A percentile compares a stretch with the other conserved stretches of the same genome.
phyloP scores from a whole-genome alignment of 257 asterid genomes.

The Capsicum chinense region DNA sequence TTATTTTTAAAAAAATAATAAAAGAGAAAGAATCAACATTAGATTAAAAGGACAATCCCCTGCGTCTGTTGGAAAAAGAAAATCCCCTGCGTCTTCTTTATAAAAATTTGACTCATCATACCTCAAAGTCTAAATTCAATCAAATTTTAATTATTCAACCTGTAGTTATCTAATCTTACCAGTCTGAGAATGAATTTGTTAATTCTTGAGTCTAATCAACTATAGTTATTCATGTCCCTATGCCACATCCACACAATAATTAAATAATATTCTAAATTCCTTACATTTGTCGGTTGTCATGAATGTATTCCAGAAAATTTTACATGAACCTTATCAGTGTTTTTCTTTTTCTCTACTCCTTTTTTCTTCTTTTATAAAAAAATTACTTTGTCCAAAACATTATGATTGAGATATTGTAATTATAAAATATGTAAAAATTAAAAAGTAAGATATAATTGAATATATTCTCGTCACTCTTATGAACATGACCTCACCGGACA shows the following conservation, averaged over 20 bases:
- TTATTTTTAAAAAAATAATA: too few relatives aligned
- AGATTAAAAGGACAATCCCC: too few relatives aligned
- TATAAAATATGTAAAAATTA: too few relatives aligned
- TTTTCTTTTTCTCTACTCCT: background rate
- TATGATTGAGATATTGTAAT: background rate
- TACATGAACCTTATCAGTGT: background rate
- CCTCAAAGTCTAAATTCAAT: background rate
- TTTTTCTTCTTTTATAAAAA: too few relatives aligned
- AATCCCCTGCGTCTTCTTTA: background rate
- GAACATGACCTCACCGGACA: background rate
- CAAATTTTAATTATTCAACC: background rate
- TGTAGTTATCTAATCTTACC: background rate
- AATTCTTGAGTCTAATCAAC: background rate
- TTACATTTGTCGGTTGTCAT: background rate
- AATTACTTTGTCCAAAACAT: background rate
- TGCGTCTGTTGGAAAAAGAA: background rate
- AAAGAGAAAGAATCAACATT: too few relatives aligned
- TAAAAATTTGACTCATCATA: background rate
- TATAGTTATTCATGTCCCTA: background rate
- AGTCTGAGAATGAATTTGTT: background rate
- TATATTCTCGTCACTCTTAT: background rate
- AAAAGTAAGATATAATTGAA: background rate
- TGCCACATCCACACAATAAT: background rate
- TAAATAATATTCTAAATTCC: constrained; percentile 7
- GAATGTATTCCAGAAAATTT: background rate